Base-by-base conservation (phyloP, 257 asterid genomes). In the Hygrophila difformis region DNA sequence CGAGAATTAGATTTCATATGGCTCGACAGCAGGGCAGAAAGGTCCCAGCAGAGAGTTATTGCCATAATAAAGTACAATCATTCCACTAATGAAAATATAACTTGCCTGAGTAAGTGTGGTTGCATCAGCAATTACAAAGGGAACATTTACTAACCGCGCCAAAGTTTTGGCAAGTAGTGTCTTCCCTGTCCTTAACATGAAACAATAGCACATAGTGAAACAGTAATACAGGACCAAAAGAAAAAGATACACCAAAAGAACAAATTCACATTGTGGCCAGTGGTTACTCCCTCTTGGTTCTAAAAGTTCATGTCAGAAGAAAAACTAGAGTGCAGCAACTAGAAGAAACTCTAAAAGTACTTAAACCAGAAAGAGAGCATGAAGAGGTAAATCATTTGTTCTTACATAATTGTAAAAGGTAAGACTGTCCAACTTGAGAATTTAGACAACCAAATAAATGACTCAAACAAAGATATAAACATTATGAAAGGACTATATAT, bases 91-190 rank as follows among this genome's bases (percentile, higher is more conserved):
- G 10, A 33, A 6, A 6, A 31, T 8, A 55, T 8, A 17, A 55
- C 94, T 57, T 69, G 79, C 98, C 94, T 91, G 96, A 62, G 98
- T 91, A 55, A 91, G 95, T 19, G 95, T 91, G 33, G 96, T 91
- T 47, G 98, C 98, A 78, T 91, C 98, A 42, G 98, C 92, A 75
- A 91, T 86, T 44, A 86, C 98, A 55, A 91, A 86, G 24, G 98
- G 98, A 64, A 91, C 98, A 47, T 86, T 91, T 57, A 91, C 98
- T 65, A 91, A 61, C 47, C 94, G 87, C 34, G 98, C 96, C 84
- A 91, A 76, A 65, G 95, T 91, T 69, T 86, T 91, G 51, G 98
- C 95, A 56, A 91, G 96, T 74, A 86, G 79, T 57, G 96, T 91
- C 70, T 91, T 91, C 81, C 98, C 99, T 91, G 96, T 91, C 94